Evolutionary conservation across 768 basidiomycete genomes (phyloP), one percentile per base, ranked within the genome.

Genomic region (Kwoniella pini): DNA sequence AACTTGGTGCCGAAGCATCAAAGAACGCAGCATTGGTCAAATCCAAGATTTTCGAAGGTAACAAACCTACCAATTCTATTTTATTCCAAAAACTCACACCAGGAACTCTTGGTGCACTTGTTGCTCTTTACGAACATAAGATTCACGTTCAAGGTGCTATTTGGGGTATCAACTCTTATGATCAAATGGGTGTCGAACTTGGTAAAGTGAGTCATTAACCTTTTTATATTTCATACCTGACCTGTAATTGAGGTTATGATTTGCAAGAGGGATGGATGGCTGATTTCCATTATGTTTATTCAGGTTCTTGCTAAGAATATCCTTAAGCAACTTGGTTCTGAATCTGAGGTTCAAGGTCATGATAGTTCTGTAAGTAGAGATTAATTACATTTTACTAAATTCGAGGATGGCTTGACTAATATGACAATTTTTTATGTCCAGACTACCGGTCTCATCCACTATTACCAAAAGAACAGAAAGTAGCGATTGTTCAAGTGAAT

Each of bases 161-260:
- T 60, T 98, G 93, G 94, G 94, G 94, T 24, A 95, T 99, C 83
- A 98, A 99, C 83, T 93, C 91, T 2, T 98, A 91, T 77, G 94
- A 98, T 79, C 96, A 98, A 86, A 96, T 97, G 94, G 96, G 96
- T 77, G 95, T 98, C 67, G 95, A 98, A 79, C 88, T 98, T 55
- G 94, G 94, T 58, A 98, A 98, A 79, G 79, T 78, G 52, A 26
- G 71, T 66, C n/a, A n/a, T n/a, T n/a, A n/a, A n/a, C n/a, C n/a
- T n/a, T n/a, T n/a, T n/a, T n/a, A n/a, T n/a, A n/a, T n/a, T n/a
- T n/a, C n/a, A n/a, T n/a, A n/a, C n/a, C n/a, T n/a, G n/a, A n/a
- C n/a, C n/a, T n/a, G n/a, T n/a, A n/a, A n/a, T n/a, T n/a, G n/a
- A n/a, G n/a, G n/a, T n/a, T n/a, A n/a, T n/a, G n/a, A n/a, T n/a